These are phyloP conservation scores for Terana coerulea DNA, from an alignment of 768 basidiomycete genomes.

Conservation along the genomic window DNA sequence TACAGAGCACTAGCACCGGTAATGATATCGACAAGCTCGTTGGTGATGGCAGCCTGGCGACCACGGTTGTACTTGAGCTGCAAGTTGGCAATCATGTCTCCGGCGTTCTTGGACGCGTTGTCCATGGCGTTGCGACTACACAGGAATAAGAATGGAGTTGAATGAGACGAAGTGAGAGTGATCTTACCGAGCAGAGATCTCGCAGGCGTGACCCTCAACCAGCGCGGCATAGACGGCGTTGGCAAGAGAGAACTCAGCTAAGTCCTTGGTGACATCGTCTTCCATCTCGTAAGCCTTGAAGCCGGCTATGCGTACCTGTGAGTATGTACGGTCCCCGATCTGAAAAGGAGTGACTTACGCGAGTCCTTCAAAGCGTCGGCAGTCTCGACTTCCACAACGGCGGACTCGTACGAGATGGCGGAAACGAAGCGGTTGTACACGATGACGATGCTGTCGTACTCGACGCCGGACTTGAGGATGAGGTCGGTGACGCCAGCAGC, in stretches of 20 bases:
- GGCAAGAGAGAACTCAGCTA: constrained; percentile 93
- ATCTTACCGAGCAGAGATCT: constrained; percentile 81
- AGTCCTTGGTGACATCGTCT: constrained; percentile 90
- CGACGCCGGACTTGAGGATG: constrained; percentile 78
- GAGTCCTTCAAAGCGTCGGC: constrained; percentile 79
- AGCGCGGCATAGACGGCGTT: constrained; percentile 95
- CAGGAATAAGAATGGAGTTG: background rate
- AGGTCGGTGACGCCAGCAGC: constrained; percentile 93
- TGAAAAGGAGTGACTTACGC: constrained; percentile 43
- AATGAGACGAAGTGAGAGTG: background rate
- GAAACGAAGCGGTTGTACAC: constrained; percentile 86
- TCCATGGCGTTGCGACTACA: constrained; percentile 96
- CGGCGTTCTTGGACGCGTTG: constrained; percentile 98
- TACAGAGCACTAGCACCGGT: constrained; percentile 50
- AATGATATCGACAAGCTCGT: constrained; percentile 90
- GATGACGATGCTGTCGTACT: constrained; percentile 81
- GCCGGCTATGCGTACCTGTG: constrained; percentile 46
- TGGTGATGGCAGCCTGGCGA: constrained; percentile 96
- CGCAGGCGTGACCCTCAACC: constrained; percentile 93
- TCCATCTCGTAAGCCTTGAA: constrained; percentile 98
- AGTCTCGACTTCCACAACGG: constrained; percentile 72
- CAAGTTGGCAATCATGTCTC: constrained; percentile 83
- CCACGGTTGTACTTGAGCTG: constrained; percentile 98
- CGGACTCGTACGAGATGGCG: constrained; percentile 87
- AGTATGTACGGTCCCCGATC: background rate